A percentile compares a stretch with the other conserved stretches of the same genome.
Evolutionary conservation across 225 moss, liverwort and hornwort species (phyloP).

Genomic region (Marchantia polymorpha): DNA sequence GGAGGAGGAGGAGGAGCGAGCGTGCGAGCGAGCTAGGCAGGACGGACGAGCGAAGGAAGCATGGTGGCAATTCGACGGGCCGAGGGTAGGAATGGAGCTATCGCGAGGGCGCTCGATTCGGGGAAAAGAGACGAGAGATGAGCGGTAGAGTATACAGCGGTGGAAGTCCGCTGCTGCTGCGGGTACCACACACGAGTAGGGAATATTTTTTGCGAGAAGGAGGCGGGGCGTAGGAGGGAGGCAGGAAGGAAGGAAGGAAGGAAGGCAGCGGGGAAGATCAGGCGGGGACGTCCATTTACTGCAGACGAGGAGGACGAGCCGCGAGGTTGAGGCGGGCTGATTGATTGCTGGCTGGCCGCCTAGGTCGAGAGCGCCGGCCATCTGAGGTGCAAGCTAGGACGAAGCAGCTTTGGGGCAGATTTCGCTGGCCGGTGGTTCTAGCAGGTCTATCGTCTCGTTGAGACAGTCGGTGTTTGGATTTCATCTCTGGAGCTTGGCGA

Average conservation of each 20-base stretch:
- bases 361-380: neutral
- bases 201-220: neutral
- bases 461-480: neutral
- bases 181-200: constrained; percentile 7
- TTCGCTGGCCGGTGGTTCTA: neutral
- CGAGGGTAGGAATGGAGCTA: constrained; percentile 5
- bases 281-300: neutral
- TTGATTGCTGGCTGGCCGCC: neutral
- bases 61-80: neutral
- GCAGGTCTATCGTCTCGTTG: neutral
- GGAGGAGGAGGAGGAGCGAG: neutral
- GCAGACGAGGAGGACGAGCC: neutral
- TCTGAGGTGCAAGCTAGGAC: neutral
- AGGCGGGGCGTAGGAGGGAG: too few relatives aligned
- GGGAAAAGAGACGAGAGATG: constrained; percentile 13
- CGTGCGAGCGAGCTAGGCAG: neutral
- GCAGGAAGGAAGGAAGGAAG: too few relatives aligned
- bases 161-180: neutral
- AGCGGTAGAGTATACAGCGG: constrained; percentile 8
- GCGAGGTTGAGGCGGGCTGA: too few relatives aligned
- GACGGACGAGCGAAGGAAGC: neutral
- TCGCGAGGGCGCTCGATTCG: neutral
- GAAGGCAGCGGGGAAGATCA: constrained; percentile 2
- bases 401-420: constrained; percentile 8
- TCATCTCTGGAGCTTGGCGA: neutral